phyloP scores from a whole-genome alignment of 257 asterid genomes.

The Solanum virginianum region DNA sequence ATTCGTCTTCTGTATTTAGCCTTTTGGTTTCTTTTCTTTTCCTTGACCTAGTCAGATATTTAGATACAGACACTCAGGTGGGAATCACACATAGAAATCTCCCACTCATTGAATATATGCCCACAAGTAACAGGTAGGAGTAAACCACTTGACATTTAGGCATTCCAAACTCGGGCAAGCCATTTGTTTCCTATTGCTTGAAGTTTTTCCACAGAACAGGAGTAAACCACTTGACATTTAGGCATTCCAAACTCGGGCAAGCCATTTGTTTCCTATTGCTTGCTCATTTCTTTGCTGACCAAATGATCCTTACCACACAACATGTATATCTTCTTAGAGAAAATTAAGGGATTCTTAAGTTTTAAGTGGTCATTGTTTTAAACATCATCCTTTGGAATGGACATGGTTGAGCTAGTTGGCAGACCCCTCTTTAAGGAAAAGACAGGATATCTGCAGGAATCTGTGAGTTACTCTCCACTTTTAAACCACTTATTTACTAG shows the following conservation, averaged over 20 bases:
- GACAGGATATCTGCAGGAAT: not conserved
- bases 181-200: not conserved
- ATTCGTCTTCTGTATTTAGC: not conserved
- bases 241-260: too few species aligned
- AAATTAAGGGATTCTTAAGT: not conserved
- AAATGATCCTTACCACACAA: not conserved
- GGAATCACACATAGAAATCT: not conserved
- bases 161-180: not conserved
- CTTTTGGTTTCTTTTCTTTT: not conserved
- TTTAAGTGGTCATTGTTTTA: not conserved
- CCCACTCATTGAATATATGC: not conserved
- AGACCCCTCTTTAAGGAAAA: not conserved
- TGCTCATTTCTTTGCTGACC: not conserved
- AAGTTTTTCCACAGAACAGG: too few species aligned
- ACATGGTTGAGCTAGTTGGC: not conserved
- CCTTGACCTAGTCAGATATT: not conserved
- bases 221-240: too few species aligned
- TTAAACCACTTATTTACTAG: not conserved
- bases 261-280: not conserved
- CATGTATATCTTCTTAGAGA: not conserved
- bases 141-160: not conserved
- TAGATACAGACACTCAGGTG: not conserved
- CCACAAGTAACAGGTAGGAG: not conserved
- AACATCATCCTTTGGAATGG: not conserved
- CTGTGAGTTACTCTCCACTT: not conserved